A percentile compares a stretch with the other conserved stretches of the same genome.
Evolutionary conservation across 1,284 basidiomycete species (phyloP).

Genomic region (Rhizopogon parksii): DNA sequence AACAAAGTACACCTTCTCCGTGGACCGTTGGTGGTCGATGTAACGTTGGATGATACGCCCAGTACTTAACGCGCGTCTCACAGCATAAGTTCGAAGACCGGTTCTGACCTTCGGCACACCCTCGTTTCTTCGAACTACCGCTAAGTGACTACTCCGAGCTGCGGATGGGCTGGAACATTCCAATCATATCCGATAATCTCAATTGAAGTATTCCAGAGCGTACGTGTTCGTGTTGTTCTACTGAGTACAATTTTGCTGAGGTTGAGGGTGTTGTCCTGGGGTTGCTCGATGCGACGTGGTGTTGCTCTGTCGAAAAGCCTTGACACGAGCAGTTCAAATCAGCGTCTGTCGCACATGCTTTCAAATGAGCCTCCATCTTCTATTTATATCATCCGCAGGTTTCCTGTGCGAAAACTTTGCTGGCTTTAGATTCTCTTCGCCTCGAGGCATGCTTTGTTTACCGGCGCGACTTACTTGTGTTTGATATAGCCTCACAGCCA

Average conservation of each 20-base stretch:
- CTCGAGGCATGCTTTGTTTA: neutral
- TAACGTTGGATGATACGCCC: neutral
- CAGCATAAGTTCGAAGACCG: neutral
- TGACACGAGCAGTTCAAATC: neutral
- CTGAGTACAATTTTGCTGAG: neutral
- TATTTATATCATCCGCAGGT: constrained; percentile 1
- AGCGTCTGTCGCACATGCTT: neutral
- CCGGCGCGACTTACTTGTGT: too few relatives aligned
- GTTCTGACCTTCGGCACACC: neutral
- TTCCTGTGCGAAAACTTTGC: neutral
- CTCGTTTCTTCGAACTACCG: neutral
- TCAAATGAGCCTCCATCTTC: neutral
- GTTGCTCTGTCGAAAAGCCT: neutral
- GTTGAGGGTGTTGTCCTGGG: neutral
- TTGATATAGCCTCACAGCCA: neutral
- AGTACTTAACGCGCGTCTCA: too few relatives aligned
- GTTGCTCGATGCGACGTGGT: neutral
- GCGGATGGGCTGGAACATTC: neutral
- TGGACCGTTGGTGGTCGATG: neutral
- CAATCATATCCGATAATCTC: neutral
- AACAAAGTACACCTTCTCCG: neutral
- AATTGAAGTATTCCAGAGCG: neutral
- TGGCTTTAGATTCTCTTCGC: neutral
- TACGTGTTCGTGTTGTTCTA: neutral
- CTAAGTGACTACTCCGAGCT: neutral